Base-by-base conservation (phyloP, 139 green algal genomes). In the Picochlorum sp. region DNA sequence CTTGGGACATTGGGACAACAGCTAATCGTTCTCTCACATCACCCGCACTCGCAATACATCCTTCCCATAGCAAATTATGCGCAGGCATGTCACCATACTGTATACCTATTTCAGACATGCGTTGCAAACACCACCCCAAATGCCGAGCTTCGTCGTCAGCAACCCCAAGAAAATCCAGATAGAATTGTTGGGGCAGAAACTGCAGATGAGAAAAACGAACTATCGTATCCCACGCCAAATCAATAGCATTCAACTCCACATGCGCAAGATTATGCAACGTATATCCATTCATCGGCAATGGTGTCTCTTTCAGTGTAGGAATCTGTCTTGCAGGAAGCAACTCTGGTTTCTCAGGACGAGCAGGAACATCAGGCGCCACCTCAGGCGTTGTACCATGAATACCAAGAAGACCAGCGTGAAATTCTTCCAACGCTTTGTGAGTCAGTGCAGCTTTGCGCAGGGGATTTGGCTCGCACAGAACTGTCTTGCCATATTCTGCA, bases 211-310 rank as follows among this genome's bases (percentile, higher is more conserved):
- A 80, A 57, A 86, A 94, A 11, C 85, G 72, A 6, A 76, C 85
- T 10, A 91, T 76, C 0, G 86, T 92, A 75, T 95, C 87, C 85
- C 80, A 91, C 10, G 88, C 88, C 41, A 96, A 69, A 69, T 95
- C 87, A 9, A 95, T 86, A 9, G 88, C 88, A 59, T 95, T 95
- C 30, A 92, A 75, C 75, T 90, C 85, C 8, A 94, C 81, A 62
- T 91, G 84, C 2, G 85, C 83, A 49, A 93, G 69, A 66, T 87
- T 86, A 77, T 88, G 81, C 37, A 91, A 69, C 72, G 81, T 78
- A 75, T 88, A 83, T 16, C 79, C 81, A 14, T 61, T 50, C 8
- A 83, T 71, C 0, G 80, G 76, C 23, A 88, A 60, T 24, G 51
- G 63, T 14, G 73, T 76, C 16, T 72, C 13, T 45, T 77, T 74